Percentiles rank a stretch among this genome's conserved stretches.
phyloP scores from a whole-genome alignment of 2,329 filamentous ascomycete species.

The Cytospora paraplurivora region DNA sequence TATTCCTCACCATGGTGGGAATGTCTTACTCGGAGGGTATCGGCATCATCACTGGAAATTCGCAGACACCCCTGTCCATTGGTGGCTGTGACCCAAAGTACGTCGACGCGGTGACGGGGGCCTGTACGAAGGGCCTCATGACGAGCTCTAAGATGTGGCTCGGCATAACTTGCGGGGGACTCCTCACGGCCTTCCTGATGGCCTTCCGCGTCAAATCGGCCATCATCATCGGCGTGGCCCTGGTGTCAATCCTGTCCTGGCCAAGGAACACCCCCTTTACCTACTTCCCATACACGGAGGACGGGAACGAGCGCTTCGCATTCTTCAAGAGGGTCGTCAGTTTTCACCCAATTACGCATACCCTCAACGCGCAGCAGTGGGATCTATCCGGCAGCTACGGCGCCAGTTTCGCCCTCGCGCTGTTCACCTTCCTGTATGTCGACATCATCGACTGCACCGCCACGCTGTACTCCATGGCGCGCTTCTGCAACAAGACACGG shows the following conservation, averaged over 20 bases:
- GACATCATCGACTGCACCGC: conserved; percentile 79
- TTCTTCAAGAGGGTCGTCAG: conserved; percentile 74
- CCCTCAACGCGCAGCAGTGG: conserved; percentile 68
- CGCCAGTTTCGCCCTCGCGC: conserved; percentile 67
- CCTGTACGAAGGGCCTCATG: conserved; percentile 68
- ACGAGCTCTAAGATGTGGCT: conserved; percentile 81
- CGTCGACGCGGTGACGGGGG: conserved; percentile 50
- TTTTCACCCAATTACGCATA: conserved; percentile 69
- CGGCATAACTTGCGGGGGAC: conserved; percentile 77
- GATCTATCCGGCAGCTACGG: conserved; percentile 55
- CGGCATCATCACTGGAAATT: conserved; percentile 74
- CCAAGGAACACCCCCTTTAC: conserved; percentile 70
- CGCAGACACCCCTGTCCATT: conserved; percentile 71
- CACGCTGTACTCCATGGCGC: conserved; percentile 80
- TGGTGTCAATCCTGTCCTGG: conserved; percentile 76
- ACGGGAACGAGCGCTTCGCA: conserved; percentile 66
- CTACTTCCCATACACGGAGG: conserved; percentile 67
- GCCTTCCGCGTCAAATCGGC: conserved; percentile 74
- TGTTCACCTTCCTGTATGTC: conserved; percentile 79
- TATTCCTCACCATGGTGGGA: conserved; percentile 65
- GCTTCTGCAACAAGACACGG: conserved; percentile 63
- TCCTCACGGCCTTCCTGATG: conserved; percentile 81
- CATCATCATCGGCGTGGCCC: conserved; percentile 70
- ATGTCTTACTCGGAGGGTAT: conserved; percentile 81
- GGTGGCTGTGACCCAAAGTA: conserved; percentile 69